Evolutionary conservation across 1,284 basidiomycete genomes (phyloP), one percentile per base, ranked within the genome.

Genomic region (Ganoderma lucidum): DNA sequence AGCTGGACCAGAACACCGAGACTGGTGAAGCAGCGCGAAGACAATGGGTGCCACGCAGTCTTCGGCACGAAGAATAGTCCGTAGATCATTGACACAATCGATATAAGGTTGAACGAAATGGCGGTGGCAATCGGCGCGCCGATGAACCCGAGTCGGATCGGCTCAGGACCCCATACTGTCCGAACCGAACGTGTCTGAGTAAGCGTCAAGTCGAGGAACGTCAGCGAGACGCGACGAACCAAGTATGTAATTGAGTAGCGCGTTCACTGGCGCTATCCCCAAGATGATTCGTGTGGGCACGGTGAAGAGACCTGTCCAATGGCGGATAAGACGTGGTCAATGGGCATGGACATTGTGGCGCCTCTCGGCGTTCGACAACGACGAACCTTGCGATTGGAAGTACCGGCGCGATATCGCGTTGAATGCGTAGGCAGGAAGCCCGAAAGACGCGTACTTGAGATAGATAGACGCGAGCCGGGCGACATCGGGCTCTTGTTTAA

Each of bases 61-160:
- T 84, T 82, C 0, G 95, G 93, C 0, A 92, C 91, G 72, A 90
- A 90, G 76, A 90, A 89, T 12, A 93, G 71, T 15, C 92, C 93
- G 77, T 96, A 97, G n/a, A 86, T 66, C 48, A 95, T 79, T 1
- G 90, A 93, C 58, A 90, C 77, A 48, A 93, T 55, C 12, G 90
- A 88, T 68, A 96, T 92, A 41, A 97, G 83, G 80, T 96, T 97
- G 84, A 96, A 95, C 3, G 93, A 94, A 69, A 97, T 86, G 0
- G 94, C 93, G 0, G 95, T 96, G 0, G 97, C 94, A 45, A 98
- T 85, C 0, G 97, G 97, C 2, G 97, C 97, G 10, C 97, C 97
- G 69, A 96, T 90, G 81, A 96, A 99, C 9, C 97, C 97, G 1
- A 99, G 83, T 19, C 93, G 85, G 65, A 96, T 81, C 2, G 88